Evolutionary conservation across 1,284 basidiomycete species (phyloP), one percentile per base, ranked within the genome.

Genomic region (Ustilago loliicola): DNA sequence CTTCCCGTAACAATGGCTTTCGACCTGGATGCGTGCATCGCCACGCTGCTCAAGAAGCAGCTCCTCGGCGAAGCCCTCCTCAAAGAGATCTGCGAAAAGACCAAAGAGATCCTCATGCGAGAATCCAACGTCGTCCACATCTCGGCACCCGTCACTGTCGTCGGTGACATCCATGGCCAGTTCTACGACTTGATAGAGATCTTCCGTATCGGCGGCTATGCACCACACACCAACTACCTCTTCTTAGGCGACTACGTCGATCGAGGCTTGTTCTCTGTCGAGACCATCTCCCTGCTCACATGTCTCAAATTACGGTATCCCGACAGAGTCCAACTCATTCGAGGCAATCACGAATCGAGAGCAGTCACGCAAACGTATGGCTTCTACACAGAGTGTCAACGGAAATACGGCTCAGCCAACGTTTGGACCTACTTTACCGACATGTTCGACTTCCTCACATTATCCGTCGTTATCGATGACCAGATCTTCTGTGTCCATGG

Each of bases 341-440:
- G 97, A 82, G 97, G 97, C 48, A 99, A 99, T 86, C 97, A 99
- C 87, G 97, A 99, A 88, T 95, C 94, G 27, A 90, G 97, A 86
- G 97, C 97, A 3, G 97, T 99, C 61, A 99, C 97, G 1, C 87
- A 99, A 95, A 97, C 95, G 21, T 99, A 99, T 86, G 97, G 97
- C 17, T 99, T 99, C 89, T 99, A 99, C 88, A 93, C 95, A 36
- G 97, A 99, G 89, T 99, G 97, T 85, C 92, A 95, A 48, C 91
- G 96, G 57, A 99, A 99, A 88, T 99, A 99, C 85, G 96, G 96
- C 27, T 72, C 67, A 29, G 77, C 95, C 29, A 93, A 94, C 81
- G 96, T 98, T 45, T 99, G 97, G 97, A 96, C 94, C 42, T 98
- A 98, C 87, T 99, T 99, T 85, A 99, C 97, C 71, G 97, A 99